Conservation (phyloP, 169 alveolate genomes). For the Eimeria falciformis region DNA sequence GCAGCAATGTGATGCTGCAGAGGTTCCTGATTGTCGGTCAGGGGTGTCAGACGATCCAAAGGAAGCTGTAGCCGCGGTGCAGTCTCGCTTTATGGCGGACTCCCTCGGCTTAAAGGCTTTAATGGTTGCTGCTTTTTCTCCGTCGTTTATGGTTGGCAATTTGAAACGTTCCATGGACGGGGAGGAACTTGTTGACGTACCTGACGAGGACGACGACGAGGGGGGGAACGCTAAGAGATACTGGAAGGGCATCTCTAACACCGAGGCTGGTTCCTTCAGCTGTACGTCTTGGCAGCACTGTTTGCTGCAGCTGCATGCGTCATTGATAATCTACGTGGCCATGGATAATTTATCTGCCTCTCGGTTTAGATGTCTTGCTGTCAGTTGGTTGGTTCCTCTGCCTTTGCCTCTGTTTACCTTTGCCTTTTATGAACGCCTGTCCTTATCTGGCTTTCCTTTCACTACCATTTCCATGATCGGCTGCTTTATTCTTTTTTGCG, state of each 20-base stretch:
- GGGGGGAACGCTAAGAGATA: neutral
- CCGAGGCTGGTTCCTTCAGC: neutral
- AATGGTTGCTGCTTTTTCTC: constrained; percentile 72
- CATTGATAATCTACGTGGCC: too few species aligned
- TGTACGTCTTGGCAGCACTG: neutral
- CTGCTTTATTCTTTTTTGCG: neutral
- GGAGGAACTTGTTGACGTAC: neutral
- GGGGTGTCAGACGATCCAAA: neutral
- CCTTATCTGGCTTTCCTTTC: neutral
- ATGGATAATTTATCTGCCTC: too few species aligned
- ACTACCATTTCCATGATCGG: neutral
- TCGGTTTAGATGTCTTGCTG: too few species aligned
- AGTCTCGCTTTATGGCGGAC: constrained; percentile 41
- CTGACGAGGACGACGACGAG: neutral
- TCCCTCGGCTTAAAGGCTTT: constrained; percentile 41
- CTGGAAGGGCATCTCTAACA: neutral
- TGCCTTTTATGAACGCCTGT: too few species aligned
- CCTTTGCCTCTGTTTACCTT: too few species aligned
- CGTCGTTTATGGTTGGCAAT: constrained; percentile 56
- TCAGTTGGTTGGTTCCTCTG: too few species aligned
- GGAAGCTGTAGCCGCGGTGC: constrained; percentile 68
- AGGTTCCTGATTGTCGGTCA: neutral
- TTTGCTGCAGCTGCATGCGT: neutral
- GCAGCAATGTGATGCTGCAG: neutral
- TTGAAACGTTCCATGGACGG: constrained; percentile 21